These are phyloP conservation scores for Brassica carinata DNA, from an alignment of 345 rosid species.

Conservation along the genomic window DNA sequence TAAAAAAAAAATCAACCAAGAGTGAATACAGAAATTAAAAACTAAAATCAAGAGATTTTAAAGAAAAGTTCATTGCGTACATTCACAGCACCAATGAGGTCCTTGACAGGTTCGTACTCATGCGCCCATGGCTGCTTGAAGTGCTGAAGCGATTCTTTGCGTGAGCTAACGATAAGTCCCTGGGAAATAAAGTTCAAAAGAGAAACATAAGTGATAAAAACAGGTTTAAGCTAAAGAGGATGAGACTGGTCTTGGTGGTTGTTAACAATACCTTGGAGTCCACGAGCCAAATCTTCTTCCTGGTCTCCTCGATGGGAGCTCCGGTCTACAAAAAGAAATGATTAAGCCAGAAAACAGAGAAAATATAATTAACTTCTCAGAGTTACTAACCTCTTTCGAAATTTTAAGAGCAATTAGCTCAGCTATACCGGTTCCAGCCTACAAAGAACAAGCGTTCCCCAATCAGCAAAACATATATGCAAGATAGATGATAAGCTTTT, in stretches of 20 bases:
- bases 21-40: not conserved
- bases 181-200: not conserved
- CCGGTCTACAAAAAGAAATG: slow-evolving; percentile 49
- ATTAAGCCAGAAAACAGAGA: slow-evolving; percentile 16
- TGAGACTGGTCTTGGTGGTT: not conserved
- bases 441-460: slow-evolving; percentile 17
- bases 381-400: slow-evolving; percentile 58
- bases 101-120: slow-evolving; percentile 72
- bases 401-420: slow-evolving; percentile 96
- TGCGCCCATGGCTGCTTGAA: slow-evolving; percentile 98
- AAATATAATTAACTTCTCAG: not conserved
- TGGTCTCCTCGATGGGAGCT: slow-evolving; percentile 67
- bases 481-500: not conserved
- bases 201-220: not conserved
- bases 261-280: slow-evolving; percentile 65
- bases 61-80: slow-evolving; percentile 41
- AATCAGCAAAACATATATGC: slow-evolving; percentile 1
- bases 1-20: slow-evolving; percentile 10
- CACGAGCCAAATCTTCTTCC: slow-evolving; percentile 96
- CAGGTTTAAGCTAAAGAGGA: not conserved
- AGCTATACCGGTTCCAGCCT: slow-evolving; percentile 97
- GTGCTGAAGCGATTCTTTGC: slow-evolving; percentile 86
- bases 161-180: slow-evolving; percentile 87
- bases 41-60: not conserved
- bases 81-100: slow-evolving; percentile 73